phyloP scores from a whole-genome alignment of 1,139 yeast genomes.

The Blastobotrys persicus region DNA sequence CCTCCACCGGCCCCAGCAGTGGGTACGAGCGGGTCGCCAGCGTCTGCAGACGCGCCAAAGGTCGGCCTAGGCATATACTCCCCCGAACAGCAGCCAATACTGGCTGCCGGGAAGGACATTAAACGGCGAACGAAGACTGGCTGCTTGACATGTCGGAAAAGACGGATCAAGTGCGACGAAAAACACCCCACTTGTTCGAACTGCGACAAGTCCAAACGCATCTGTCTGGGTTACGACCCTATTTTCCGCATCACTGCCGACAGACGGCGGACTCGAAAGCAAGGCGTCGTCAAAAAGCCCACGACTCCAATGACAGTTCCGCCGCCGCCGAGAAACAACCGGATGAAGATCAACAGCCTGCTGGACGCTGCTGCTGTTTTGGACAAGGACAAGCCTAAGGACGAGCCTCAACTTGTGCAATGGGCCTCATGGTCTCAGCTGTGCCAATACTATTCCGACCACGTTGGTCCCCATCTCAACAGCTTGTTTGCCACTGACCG shows the following conservation, averaged over 20 bases:
- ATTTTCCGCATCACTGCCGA: slow-evolving; percentile 29
- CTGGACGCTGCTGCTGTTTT: slow-evolving; percentile 32
- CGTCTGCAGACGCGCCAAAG: slow-evolving; percentile 7
- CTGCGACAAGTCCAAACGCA: slow-evolving; percentile 67
- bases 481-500: slow-evolving; percentile 27
- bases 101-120: slow-evolving; percentile 30
- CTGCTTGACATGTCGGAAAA: slow-evolving; percentile 67
- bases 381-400: slow-evolving; percentile 16
- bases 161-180: slow-evolving; percentile 71
- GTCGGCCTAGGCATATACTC: slow-evolving; percentile 14
- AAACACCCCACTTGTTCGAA: slow-evolving; percentile 69
- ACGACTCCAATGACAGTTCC: slow-evolving; percentile 2
- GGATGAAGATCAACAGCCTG: slow-evolving; percentile 32
- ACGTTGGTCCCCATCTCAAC: slow-evolving; percentile 30
- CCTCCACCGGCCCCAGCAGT: too few relatives aligned
- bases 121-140: slow-evolving; percentile 64
- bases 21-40: not conserved
- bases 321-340: slow-evolving; percentile 11
- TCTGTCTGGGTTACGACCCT: slow-evolving; percentile 64
- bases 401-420: slow-evolving; percentile 11
- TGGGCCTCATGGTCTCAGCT: slow-evolving; percentile 28
- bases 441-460: slow-evolving; percentile 23
- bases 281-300: slow-evolving; percentile 7
- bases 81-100: slow-evolving; percentile 18
- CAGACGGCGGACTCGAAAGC: slow-evolving; percentile 20